Base-by-base conservation (phyloP, 1,139 yeast species). In the Geotrichum aggregatum region DNA sequence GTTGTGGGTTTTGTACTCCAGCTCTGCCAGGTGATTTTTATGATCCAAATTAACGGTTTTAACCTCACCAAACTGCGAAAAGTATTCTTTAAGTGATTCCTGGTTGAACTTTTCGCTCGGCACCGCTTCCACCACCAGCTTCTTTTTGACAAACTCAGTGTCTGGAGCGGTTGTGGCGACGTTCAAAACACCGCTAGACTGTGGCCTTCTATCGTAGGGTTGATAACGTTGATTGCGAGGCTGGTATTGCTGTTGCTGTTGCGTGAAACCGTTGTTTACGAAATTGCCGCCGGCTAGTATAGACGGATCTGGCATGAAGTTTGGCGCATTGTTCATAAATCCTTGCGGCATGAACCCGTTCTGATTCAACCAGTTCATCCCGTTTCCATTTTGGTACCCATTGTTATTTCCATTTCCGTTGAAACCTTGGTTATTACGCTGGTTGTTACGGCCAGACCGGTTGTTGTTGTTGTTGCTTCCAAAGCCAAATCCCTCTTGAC, bases 31-130 rank as follows among this genome's bases (percentile, higher is more conserved):
- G 31, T 67, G 60, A 24, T 58, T 52, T 4, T 51, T 49, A 0
- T 44, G 49, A 47, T 69, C 65, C 16, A 76, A 45, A 16, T 54
- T 54, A n/a, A 76, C 65, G n/a, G 51, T 52, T 8, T 55, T 58
- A 21, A 76, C 57, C 1, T 59, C 62, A 8, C 80, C 80, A 60
- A 76, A 76, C 55, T 67, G 60, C 14, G 66, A 59, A 57, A 76
- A 76, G 57, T 68, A 74, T n/a, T 59, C 61, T 21, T 66, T 59
- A 1, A 76, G 42, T 1, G 58, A 56, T 11, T 54, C 61, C 51
- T 72, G 74, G 50, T 68, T 65, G 36, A 75, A 65, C 56, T 70
- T 66, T 34, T 75, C 78, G 1, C 58, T 60, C 2, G 80, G 80
- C 11, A 76, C 52, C 44, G 71, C 70, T 38, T 76, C 76, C 5